Percentiles rank a stretch among this genome's conserved stretches.
Evolutionary conservation across 73 alveolate genomes (phyloP).

Genomic region (Stentor coeruleus): DNA sequence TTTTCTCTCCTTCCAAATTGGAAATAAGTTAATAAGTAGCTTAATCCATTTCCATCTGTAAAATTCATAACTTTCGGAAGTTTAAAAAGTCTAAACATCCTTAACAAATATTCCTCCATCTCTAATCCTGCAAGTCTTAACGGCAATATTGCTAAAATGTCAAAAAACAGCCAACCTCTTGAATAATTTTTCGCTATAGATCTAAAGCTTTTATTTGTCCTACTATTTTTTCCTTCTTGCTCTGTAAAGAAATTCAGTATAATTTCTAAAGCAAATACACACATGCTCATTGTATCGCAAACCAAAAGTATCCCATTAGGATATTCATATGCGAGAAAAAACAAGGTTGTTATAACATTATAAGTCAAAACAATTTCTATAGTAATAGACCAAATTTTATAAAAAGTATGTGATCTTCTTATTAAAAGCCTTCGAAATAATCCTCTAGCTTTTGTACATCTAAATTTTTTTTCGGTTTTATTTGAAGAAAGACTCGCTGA

Average conservation of each 20-base stretch:
- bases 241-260: not conserved
- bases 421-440: no score
- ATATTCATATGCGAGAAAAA: not conserved
- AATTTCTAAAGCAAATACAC: not conserved
- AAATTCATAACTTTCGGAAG: not conserved
- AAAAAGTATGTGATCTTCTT: no score
- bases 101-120: not conserved
- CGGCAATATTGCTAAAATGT: not conserved
- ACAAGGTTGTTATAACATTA: not conserved
- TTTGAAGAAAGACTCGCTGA: no score
- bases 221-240: not conserved
- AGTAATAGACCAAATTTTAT: not conserved
- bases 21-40: not conserved
- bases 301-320: not conserved
- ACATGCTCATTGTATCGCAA: not conserved
- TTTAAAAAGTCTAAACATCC: slow-evolving; percentile 3
- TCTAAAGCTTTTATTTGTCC: not conserved
- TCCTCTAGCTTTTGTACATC: no score
- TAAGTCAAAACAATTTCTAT: not conserved
- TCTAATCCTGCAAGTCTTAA: not conserved
- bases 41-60: not conserved
- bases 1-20: not conserved
- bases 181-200: not conserved
- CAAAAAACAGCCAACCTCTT: not conserved
- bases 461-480: no score